Conservation (phyloP, 2,329 filamentous ascomycete species). For the Ophiognomonia clavigignenti-juglandacearum region DNA sequence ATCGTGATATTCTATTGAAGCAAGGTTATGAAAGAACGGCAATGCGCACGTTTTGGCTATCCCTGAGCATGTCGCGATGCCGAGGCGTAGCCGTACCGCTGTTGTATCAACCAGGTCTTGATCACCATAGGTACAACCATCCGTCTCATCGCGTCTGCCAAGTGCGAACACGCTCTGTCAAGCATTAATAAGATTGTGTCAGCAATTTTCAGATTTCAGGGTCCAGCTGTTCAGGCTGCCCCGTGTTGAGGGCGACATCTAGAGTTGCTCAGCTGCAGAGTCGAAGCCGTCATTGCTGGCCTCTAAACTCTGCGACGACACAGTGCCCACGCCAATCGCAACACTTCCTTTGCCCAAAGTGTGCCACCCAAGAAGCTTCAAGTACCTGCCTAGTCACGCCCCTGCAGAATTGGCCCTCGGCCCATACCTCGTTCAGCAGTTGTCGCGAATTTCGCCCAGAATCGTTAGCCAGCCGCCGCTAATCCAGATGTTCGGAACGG, state of each 20-base stretch:
- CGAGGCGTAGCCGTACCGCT: too few species aligned
- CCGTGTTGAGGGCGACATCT: background rate
- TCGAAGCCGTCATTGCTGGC: slow-evolving; percentile 1
- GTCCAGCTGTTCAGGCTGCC: background rate
- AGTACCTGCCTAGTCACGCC: background rate
- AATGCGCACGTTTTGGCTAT: background rate
- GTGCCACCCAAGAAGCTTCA: too few species aligned
- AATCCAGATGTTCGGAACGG: background rate
- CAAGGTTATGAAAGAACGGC: background rate
- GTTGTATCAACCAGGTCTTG: background rate
- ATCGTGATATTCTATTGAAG: too few species aligned
- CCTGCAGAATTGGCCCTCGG: background rate
- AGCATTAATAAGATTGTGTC: background rate
- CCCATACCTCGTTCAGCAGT: slow-evolving; percentile 1
- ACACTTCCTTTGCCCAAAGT: slow-evolving; percentile 1
- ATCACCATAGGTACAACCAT: background rate
- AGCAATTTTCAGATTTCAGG: background rate
- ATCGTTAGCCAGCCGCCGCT: background rate
- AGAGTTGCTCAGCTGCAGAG: background rate
- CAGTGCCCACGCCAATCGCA: slow-evolving; percentile 1
- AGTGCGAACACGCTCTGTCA: background rate
- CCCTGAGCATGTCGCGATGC: background rate
- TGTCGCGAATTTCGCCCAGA: background rate
- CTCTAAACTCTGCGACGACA: too few species aligned
- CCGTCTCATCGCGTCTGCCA: background rate